Percentiles rank a stretch among this genome's conserved stretches.
Evolutionary conservation across 768 basidiomycete genomes (phyloP).

Genomic region (Termitomyces sp.): DNA sequence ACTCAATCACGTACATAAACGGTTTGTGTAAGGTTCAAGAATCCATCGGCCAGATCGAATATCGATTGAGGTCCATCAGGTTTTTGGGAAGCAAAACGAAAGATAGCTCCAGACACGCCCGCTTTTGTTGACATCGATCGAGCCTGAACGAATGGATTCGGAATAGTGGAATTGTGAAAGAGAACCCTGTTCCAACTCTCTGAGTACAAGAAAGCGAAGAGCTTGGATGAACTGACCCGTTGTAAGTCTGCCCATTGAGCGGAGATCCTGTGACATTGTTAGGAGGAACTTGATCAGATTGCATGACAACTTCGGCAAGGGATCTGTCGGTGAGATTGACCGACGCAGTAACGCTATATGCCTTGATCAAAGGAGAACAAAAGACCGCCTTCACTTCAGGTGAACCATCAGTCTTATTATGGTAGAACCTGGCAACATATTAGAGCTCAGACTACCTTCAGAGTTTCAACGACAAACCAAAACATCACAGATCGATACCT

Average conservation of each 20-base stretch:
- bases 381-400: conserved; percentile 47
- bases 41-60: conserved; percentile 44
- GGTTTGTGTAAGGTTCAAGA: conserved; percentile 41
- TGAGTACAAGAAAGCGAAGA: background rate
- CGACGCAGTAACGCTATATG: conserved; percentile 35
- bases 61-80: conserved; percentile 34
- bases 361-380: conserved; percentile 45
- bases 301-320: conserved; percentile 29
- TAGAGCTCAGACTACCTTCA: background rate
- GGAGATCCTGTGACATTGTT: conserved; percentile 50
- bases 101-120: conserved; percentile 59
- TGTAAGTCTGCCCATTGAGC: conserved; percentile 44
- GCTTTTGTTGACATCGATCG: conserved; percentile 42
- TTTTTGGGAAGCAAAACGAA: conserved; percentile 39
- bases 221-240: conserved; percentile 39
- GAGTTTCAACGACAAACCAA: conserved; percentile 36
- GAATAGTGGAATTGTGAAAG: conserved; percentile 31
- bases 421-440: conserved; percentile 31
- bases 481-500: conserved; percentile 56
- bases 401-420: conserved; percentile 20
- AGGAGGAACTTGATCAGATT: conserved; percentile 21
- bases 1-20: conserved; percentile 41
- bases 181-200: conserved; percentile 27
- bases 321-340: conserved; percentile 38
- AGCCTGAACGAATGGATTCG: conserved; percentile 42